Evolutionary conservation across 106 monocot species (phyloP), one percentile per base, ranked within the genome.

Genomic region (Phalaenopsis equestris): DNA sequence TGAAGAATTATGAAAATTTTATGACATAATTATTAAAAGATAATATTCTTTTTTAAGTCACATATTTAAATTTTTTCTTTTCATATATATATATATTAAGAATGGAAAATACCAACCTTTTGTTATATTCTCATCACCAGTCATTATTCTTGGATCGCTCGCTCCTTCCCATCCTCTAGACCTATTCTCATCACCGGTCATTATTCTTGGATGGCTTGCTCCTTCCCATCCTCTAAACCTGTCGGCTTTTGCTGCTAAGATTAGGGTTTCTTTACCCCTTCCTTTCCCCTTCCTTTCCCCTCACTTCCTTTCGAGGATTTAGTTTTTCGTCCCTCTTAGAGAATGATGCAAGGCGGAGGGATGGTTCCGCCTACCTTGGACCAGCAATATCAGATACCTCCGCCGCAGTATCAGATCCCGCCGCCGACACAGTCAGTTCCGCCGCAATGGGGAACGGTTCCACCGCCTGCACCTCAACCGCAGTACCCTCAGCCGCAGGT

Each of bases 401-500:
- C 73, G 65, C 87, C 82, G 68, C 45, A 67, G 73, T 15, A 70
- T 39, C 70, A 70, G 37, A 70, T 70, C 42, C 85, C 36, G 38
- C 78, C 65, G 48, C 85, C 82, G 42, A 84, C 82, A 78, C 45
- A 67, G 73, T 67, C 23, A 48, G 74, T 46, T 7, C 81, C 67
- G 73, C 18, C 75, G 70, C 83, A 78, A 10, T 74, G 55, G 78
- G 81, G 79, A 58, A n/a, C 21, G 75, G 49, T 23, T 46, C 76
- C 79, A 64, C 83, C 80, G 56, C 80, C 82, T 76, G 76, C 41
- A 42, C 85, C 73, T 18, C 84, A 80, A 78, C 55, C 14, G 23
- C 68, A 77, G 46, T 82, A 76, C 75, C 81, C 75, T 21, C 78
- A 57, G 45, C 5, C 24, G 11, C 76, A 49, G 49, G 42, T 21